These are phyloP conservation scores for Coemansia sp. DNA, from an alignment of 192 early-diverging fungal species.

Conservation along the genomic window DNA sequence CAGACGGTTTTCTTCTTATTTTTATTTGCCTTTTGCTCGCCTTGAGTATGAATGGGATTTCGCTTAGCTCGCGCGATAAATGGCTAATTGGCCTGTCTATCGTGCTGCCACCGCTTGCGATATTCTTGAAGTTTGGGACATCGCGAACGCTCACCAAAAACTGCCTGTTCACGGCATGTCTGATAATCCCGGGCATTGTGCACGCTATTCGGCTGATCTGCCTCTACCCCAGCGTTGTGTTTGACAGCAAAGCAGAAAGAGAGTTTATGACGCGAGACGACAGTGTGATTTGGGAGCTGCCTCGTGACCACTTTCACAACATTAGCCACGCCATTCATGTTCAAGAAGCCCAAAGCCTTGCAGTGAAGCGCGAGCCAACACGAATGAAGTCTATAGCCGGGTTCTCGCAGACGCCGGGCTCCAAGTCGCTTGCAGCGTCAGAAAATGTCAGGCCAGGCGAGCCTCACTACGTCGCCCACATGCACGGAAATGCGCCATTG, in stretches of 20 bases:
- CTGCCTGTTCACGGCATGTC: constrained; percentile 29
- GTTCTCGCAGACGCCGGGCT: constrained; percentile 18
- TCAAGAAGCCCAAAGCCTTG: constrained; percentile 18
- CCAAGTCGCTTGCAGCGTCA: constrained; percentile 12
- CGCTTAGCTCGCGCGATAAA: constrained; percentile 35
- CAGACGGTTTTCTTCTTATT: not conserved
- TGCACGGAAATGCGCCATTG: constrained; percentile 35
- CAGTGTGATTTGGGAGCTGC: constrained; percentile 47
- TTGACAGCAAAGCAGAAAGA: constrained; percentile 17
- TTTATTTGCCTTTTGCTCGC: not conserved
- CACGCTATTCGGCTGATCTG: constrained; percentile 35
- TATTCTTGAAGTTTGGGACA: constrained; percentile 40
- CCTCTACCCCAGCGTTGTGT: constrained; percentile 42
- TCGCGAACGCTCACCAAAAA: constrained; percentile 33
- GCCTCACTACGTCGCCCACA: constrained; percentile 26
- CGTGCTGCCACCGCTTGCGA: constrained; percentile 26
- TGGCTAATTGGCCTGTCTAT: constrained; percentile 27
- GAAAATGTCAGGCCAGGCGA: not conserved
- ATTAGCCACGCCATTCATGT: constrained; percentile 34
- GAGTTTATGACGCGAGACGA: constrained; percentile 14
- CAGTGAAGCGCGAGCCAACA: constrained; percentile 13
- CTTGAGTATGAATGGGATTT: constrained; percentile 28
- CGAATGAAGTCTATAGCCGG: constrained; percentile 22
- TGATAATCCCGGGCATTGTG: constrained; percentile 30
- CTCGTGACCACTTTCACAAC: constrained; percentile 36